Conservation (phyloP, 2,329 filamentous ascomycete species). For the Xylariaceae sp. region DNA sequence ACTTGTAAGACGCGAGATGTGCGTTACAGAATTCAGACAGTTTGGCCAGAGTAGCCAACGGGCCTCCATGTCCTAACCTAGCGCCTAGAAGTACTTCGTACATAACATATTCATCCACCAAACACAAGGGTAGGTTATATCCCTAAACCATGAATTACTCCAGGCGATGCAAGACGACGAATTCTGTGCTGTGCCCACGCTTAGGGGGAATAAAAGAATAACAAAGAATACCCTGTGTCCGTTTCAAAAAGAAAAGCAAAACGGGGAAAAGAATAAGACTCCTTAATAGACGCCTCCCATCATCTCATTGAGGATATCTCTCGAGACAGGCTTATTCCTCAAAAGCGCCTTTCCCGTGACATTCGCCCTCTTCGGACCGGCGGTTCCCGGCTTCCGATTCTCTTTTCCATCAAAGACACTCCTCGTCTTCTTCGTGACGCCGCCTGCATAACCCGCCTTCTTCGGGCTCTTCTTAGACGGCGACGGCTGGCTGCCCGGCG, state of each 20-base stretch:
- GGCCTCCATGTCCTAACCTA: too few species aligned
- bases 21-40: too few species aligned
- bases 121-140: background rate
- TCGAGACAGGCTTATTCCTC: conserved; percentile 63
- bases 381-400: conserved; percentile 38
- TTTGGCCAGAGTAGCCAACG: too few species aligned
- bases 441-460: conserved; percentile 17
- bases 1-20: too few species aligned
- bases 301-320: conserved; percentile 74
- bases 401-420: conserved; percentile 37
- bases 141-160: conserved; percentile 8
- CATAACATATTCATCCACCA: too few species aligned
- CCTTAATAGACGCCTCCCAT: conserved; percentile 33
- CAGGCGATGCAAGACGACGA: conserved; percentile 2
- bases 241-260: background rate
- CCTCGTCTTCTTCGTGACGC: conserved; percentile 8
- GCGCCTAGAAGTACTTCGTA: too few species aligned
- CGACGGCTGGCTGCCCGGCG: conserved; percentile 22
- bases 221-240: background rate
- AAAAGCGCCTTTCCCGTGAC: conserved; percentile 60
- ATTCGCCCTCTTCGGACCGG: conserved; percentile 49
- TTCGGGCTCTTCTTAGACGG: conserved; percentile 17
- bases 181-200: background rate
- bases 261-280: background rate
- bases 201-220: background rate